Evolutionary conservation across 2,329 filamentous ascomycete species (phyloP).

Genomic region (Aspergillus ruber): DNA sequence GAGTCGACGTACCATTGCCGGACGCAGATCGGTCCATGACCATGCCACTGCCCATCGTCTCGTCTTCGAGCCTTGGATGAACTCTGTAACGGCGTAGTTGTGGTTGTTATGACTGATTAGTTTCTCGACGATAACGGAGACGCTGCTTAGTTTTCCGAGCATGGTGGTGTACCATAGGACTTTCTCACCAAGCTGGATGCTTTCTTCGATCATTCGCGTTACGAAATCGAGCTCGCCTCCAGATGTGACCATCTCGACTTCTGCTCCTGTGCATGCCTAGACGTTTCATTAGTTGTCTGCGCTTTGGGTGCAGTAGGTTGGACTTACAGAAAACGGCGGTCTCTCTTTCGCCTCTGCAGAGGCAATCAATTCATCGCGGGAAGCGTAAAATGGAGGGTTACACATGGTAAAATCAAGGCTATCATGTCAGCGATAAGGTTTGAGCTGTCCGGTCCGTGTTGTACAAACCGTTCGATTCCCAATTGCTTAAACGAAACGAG

Average conservation of each 20-base stretch:
- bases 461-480: slow-evolving; percentile 18
- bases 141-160: slow-evolving; percentile 74
- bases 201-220: slow-evolving; percentile 63
- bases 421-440: slow-evolving; percentile 6
- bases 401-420: slow-evolving; percentile 80
- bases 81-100: slow-evolving; percentile 78
- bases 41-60: slow-evolving; percentile 82
- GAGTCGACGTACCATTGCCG: slow-evolving; percentile 42
- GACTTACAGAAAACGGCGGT: slow-evolving; percentile 63
- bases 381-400: slow-evolving; percentile 92
- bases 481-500: slow-evolving; percentile 58
- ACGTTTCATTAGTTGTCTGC: not conserved
- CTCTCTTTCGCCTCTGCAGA: slow-evolving; percentile 61
- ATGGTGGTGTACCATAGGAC: slow-evolving; percentile 88
- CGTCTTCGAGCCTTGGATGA: slow-evolving; percentile 72
- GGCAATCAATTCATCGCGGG: slow-evolving; percentile 58
- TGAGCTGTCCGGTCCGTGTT: not conserved
- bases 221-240: slow-evolving; percentile 77
- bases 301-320: not conserved
- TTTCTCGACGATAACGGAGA: slow-evolving; percentile 55
- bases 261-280: slow-evolving; percentile 61
- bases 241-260: slow-evolving; percentile 75
- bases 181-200: slow-evolving; percentile 50
- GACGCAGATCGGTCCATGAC: slow-evolving; percentile 68
- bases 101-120: slow-evolving; percentile 51